Evolutionary conservation across 73 alveolate genomes (phyloP), one percentile per base, ranked within the genome.

Genomic region (Paramecium octaurelia): DNA sequence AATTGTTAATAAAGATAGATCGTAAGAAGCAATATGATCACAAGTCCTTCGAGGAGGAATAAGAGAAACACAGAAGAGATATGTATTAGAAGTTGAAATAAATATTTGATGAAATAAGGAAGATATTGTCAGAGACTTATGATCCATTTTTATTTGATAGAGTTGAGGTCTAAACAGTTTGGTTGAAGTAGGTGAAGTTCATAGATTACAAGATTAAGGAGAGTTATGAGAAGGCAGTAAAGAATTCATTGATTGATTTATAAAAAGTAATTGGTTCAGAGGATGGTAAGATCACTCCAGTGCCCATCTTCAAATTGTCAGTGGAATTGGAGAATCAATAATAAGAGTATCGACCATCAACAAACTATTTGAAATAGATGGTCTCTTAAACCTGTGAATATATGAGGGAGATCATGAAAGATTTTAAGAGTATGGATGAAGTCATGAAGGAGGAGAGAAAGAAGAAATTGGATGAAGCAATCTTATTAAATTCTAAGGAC

Each of bases 201-300:
- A 94, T 95, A 12, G 99, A 98, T 93, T 59, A 92, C 27, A 93
- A 93, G 44, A 95, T 98, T 20, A 97, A 96, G 88, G 99, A 95
- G 93, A 87, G 98, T 3, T 93, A 97, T 58, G 97, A 97, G 88
- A 93, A 97, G 91, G 97, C 99, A 9, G 99, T 96, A 35, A 98
- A 98, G 93, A 96, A 96, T 75, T 88, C 98, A 20, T 86, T 97
- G 29, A 93, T 93, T 89, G 99, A 96, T 86, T 76, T 97, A 36
- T 80, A 96, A 31, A 97, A 96, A 94, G 98, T 94, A 35, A 95
- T 97, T 42, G 94, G 94, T 60, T 90, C 92, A 21, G 99, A 97
- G 8, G 99, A 96, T 85, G 85, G 86, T 42, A 92, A 93, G 73
- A 88, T 93, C 21, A 96, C 89, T 12, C 92, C 94, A 12, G 86